Evolutionary conservation across 805 yeast genomes (phyloP), one percentile per base, ranked within the genome.

Genomic region (Zygotorulaspora sp.): DNA sequence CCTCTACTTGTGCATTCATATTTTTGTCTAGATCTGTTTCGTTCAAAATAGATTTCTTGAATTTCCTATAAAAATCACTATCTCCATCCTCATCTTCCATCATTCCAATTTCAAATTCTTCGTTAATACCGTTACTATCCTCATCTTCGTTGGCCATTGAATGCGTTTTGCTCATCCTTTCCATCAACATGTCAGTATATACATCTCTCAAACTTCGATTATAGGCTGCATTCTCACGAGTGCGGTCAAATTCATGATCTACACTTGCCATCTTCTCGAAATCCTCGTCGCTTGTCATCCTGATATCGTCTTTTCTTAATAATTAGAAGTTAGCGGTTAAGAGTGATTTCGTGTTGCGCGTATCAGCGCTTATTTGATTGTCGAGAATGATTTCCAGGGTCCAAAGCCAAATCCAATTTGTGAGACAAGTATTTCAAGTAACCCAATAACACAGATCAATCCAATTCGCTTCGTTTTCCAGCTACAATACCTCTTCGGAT

Each of bases 21-120:
- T 26, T 26, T 14, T 26, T 26, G 10, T 26, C 30, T 12, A 26
- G 30, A 14, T 12, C 30, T 26, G 30, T 26, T 10, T 44, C 47
- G 13, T 39, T 42, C 32, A 49, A 29, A 23, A 47, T 19, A 11
- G 51, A 49, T 23, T 41, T 40, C 43, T 47, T 49, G 32, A 50
- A 49, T 17, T 32, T 32, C 12, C 36, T 31, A 24, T 37, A 41
- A 24, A 32, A 32, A n/a, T 31, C 41, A 17, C 23, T 35, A 27
- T 30, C 35, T n/a, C 30, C 43, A 8, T 40, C 45, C 12, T 40
- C 42, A 8, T 49, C 44, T 26, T 45, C 43, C 12, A 43, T 42
- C 45, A 43, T 45, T 1, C 50, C 48, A 18, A 40, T 40, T 19
- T 44, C 50, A 13, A 17, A 43, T 21, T 39, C 48, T 20, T 45